Evolutionary conservation across 352 stramenopile species (phyloP), one percentile per base, ranked within the genome.

Genomic region (Phytophthora pseudosyringae): DNA sequence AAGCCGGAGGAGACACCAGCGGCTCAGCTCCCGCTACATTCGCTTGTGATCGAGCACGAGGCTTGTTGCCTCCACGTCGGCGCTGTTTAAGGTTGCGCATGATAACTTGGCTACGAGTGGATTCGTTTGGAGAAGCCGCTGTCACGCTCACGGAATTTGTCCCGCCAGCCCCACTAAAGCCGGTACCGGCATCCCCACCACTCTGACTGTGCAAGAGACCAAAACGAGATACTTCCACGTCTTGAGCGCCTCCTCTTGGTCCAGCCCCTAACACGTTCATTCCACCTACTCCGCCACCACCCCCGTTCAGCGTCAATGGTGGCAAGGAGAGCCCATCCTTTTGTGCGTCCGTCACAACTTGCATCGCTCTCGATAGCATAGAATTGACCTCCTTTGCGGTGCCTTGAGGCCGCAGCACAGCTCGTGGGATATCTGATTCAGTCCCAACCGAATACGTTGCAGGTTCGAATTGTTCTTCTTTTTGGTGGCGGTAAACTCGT

Each of bases 61-160:
- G 56, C 18, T 81, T 81, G 48, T 63, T 58, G 28, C 62, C 67
- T 36, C 64, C 69, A 31, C 69, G 64, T 48, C 69, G 59, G 16
- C 70, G 70, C 43, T 79, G 73, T 33, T 78, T 81, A 21, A 81
- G 38, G 35, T 61, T 81, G 9, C 73, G 73, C 69, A 81, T 78
- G 26, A 81, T 76, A 39, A 74, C 54, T 67, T 81, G 73, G 5
- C 73, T 75, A 29, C 67, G 69, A 29, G 69, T 78, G 11, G 26
- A 65, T 55, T 78, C 69, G 28, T 41, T 66, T 10, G 69, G 51
- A 7, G 64, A 74, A 15, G 69, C 46, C 25, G 44, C 35, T 32
- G 59, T 29, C 9, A 55, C 10, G 26, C 38, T 64, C 5, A 45
- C n/a, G 11, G 48, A 16, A 41, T 58, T 65, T 9, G 12, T 1